A percentile compares a stretch with the other conserved stretches of the same genome.
These are phyloP conservation scores for Quercus berberidifolia DNA, from an alignment of 306 rosid genomes.

Conservation along the genomic window DNA sequence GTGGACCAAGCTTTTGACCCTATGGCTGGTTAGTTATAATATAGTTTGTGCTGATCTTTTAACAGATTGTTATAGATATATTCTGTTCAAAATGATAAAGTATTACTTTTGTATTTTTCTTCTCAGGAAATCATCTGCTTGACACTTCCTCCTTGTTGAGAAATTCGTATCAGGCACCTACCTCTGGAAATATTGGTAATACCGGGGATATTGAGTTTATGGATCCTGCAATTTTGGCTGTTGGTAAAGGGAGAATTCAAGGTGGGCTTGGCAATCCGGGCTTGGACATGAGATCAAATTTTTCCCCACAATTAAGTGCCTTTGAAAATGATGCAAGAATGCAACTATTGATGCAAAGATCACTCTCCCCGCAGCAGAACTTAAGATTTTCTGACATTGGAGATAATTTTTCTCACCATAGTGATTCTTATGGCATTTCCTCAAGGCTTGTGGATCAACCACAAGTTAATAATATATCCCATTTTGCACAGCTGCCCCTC, in stretches of 20 bases:
- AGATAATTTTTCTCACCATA: conserved; percentile 53
- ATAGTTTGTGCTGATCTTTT: background rate
- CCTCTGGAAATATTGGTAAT: conserved; percentile 46
- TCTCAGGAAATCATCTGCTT: conserved; percentile 61
- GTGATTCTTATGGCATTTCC: conserved; percentile 71
- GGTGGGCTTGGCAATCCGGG: conserved; percentile 53
- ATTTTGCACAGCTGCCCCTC: conserved; percentile 67
- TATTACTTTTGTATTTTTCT: background rate
- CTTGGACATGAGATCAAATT: conserved; percentile 62
- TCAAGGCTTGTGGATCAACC: conserved; percentile 72
- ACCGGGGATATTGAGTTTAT: conserved; percentile 70
- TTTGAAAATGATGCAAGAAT: conserved; percentile 75
- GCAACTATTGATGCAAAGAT: conserved; percentile 80
- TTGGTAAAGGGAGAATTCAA: conserved; percentile 78
- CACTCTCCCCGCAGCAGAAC: conserved; percentile 70
- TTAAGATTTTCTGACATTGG: conserved; percentile 55
- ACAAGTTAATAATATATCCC: conserved; percentile 55
- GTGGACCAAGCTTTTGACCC: conserved; percentile 59
- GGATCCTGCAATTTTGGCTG: conserved; percentile 95
- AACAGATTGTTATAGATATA: background rate
- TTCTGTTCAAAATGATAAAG: background rate
- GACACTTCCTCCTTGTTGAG: conserved; percentile 55
- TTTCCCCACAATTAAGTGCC: conserved; percentile 46
- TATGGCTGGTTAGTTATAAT: conserved; percentile 54
- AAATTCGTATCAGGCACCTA: conserved; percentile 57